Base-by-base conservation (phyloP, 2,329 filamentous ascomycete species). In the Orbilia quercus region DNA sequence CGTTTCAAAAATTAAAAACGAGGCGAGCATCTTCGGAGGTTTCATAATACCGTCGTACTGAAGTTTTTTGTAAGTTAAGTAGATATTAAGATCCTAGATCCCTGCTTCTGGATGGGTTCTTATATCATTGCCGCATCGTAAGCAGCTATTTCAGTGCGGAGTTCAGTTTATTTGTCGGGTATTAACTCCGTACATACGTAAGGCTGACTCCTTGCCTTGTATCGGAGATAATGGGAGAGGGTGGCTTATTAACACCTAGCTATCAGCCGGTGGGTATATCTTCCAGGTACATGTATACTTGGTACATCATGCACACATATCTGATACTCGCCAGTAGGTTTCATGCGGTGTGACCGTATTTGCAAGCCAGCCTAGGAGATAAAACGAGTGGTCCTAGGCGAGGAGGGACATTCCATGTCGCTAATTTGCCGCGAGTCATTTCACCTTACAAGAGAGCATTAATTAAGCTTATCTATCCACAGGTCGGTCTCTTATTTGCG, bases 401-500 rank as follows among this genome's bases (percentile, higher is more conserved):
- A 25, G 20, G 2, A 9, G 59, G 59, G 16, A 38, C 34, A 22
- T 58, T n/a, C 38, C 40, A 16, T 38, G 9, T 51, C n/a, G 20
- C 51, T 40, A 57, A 57, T 66, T n/a, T 22, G 28, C 42, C 36
- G 16, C 22, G 31, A 42, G 44, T 50, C 51, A 12, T 57, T 7
- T 22, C 31, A 31, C 20, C 20, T 31, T 28, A 14, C 20, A 23
- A 45, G 16, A 12, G 9, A 22, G 14, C 59, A 25, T 66, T 58
- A 38, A 25, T 66, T 58, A 38, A 57, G 31, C 44, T 51, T 66
- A 50, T 58, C 44, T 58, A 4, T 16, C 14, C 25, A 18, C 28
- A 31, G 48, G 22, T 20, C 28, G 36, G 25, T 16, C n/a, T n/a
- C n/a, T n/a, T n/a, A n/a, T 38, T 42, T 45, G 36, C 58, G 45